phyloP scores from a whole-genome alignment of 139 green algal species.

The Astrephomene gubernaculifera region DNA sequence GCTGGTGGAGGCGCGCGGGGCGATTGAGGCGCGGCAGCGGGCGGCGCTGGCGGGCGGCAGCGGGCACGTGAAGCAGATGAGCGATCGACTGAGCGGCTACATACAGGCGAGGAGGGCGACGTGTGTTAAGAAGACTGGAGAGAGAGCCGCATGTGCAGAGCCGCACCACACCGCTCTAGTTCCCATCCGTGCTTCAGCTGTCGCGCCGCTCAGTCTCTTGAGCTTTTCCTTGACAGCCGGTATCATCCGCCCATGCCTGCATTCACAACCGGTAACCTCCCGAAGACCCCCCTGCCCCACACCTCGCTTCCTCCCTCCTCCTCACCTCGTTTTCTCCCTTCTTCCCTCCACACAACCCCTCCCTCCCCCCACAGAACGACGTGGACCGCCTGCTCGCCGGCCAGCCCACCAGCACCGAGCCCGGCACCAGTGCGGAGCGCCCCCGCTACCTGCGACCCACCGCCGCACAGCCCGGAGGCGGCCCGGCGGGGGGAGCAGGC shows the following conservation, averaged over 20 bases:
- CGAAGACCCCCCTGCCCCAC: too few relatives aligned
- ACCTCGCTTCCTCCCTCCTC: too few relatives aligned
- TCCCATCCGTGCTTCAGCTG: too few relatives aligned
- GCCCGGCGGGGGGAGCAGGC: too few relatives aligned
- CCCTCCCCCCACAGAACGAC: constrained; percentile 27
- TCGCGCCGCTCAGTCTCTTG: too few relatives aligned
- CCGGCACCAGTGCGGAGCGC: not conserved
- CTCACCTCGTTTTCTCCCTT: not conserved
- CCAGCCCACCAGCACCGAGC: constrained; percentile 23
- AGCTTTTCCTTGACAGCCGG: too few relatives aligned
- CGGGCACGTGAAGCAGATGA: constrained; percentile 25
- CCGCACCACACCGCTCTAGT: too few relatives aligned
- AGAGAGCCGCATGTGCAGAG: too few relatives aligned
- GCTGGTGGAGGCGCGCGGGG: constrained; percentile 11
- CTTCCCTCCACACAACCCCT: not conserved
- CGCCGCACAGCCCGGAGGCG: not conserved
- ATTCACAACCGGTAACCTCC: too few relatives aligned
- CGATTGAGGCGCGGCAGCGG: constrained; percentile 32
- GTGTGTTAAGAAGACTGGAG: too few relatives aligned
- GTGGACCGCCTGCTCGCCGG: constrained; percentile 34
- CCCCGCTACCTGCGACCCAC: constrained; percentile 33
- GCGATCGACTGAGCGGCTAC: constrained; percentile 29
- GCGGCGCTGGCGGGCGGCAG: constrained; percentile 17
- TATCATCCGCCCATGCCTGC: too few relatives aligned
- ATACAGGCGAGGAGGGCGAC: not conserved